phyloP scores from a whole-genome alignment of 1,139 yeast genomes.

The Sugiyamaella neomexicana region DNA sequence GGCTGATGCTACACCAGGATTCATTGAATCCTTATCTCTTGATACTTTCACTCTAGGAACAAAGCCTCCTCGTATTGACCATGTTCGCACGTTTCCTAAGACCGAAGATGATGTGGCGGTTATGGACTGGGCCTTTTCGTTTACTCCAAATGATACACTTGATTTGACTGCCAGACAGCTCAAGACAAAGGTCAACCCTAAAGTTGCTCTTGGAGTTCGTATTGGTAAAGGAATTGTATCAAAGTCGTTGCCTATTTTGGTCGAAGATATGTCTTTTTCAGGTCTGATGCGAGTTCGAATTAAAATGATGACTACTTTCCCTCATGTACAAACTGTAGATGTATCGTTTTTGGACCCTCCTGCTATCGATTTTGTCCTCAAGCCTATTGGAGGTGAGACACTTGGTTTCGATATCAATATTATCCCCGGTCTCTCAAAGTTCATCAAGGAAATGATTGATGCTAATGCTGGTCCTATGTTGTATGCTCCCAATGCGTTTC shows the following conservation, averaged over 20 bases:
- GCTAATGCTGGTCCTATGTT: constrained; percentile 87
- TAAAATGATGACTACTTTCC: constrained; percentile 86
- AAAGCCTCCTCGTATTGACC: constrained; percentile 90
- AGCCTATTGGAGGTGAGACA: constrained; percentile 70
- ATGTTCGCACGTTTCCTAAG: constrained; percentile 82
- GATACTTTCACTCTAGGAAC: constrained; percentile 90
- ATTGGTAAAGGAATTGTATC: constrained; percentile 46
- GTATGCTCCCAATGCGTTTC: constrained; percentile 86
- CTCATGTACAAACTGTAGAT: constrained; percentile 89
- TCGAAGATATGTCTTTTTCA: constrained; percentile 56
- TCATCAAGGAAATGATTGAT: constrained; percentile 79
- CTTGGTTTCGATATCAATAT: constrained; percentile 86
- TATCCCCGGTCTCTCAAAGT: constrained; percentile 80
- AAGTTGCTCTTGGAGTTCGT: constrained; percentile 48
- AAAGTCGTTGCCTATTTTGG: constrained; percentile 43
- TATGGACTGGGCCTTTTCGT: constrained; percentile 89
- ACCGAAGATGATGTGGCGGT: constrained; percentile 90
- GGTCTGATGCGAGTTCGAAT: constrained; percentile 76
- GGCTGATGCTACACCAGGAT: constrained; percentile 74
- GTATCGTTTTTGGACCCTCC: constrained; percentile 85
- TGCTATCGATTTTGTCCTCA: constrained; percentile 75
- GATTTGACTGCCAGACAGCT: constrained; percentile 83
- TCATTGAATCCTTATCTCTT: constrained; percentile 77
- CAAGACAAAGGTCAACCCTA: constrained; percentile 80
- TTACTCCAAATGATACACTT: constrained; percentile 83